Percentiles rank a stretch among this genome's conserved stretches.
These are phyloP conservation scores for Linum tenue DNA, from an alignment of 345 rosid genomes.

Conservation along the genomic window DNA sequence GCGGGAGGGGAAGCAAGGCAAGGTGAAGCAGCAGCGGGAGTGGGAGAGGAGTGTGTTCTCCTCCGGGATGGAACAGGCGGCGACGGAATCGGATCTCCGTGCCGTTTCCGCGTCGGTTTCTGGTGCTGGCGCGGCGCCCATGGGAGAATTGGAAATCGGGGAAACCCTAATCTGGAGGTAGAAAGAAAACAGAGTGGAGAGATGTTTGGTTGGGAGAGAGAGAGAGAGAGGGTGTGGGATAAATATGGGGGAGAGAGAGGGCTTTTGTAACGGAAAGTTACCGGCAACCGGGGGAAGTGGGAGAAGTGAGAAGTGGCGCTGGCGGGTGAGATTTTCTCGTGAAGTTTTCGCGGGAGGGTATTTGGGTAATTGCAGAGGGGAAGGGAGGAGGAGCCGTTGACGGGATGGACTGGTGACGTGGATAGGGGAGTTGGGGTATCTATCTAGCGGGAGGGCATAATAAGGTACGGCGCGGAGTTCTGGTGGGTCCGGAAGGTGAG, in stretches of 20 bases:
- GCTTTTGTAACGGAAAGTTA: not conserved
- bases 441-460: no score
- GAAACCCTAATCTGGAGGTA: not conserved
- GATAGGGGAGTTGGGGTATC: no score
- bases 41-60: constrained; percentile 18
- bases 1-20: constrained; percentile 40
- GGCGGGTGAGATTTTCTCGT: not conserved
- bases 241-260: not conserved
- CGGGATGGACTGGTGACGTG: no score
- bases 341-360: no score
- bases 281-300: constrained; percentile 2
- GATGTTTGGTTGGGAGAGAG: constrained; percentile 11
- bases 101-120: constrained; percentile 1
- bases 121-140: not conserved
- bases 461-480: no score
- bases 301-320: not conserved
- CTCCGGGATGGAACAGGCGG: constrained; percentile 11
- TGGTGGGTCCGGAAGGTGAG: no score
- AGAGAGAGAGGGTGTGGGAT: not conserved
- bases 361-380: no score
- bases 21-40: constrained; percentile 47
- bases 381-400: no score
- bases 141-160: not conserved
- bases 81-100: not conserved
- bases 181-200: not conserved